Base-by-base conservation (phyloP, 2,329 filamentous ascomycete genomes). In the Aspergillus viridinutans region DNA sequence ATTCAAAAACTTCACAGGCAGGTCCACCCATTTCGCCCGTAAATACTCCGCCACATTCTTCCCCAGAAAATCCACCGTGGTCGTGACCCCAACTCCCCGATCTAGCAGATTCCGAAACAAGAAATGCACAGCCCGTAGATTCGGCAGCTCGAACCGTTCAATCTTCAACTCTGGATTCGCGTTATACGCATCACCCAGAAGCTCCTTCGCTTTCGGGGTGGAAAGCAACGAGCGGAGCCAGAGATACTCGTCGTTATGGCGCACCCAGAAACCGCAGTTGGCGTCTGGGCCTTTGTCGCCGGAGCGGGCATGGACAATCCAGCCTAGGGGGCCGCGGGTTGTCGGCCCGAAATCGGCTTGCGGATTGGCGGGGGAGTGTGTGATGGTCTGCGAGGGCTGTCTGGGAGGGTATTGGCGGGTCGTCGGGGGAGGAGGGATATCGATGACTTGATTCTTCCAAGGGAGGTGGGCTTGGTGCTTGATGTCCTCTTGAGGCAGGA, bases 221-320 rank as follows among this genome's bases (percentile, higher is more conserved):
- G 65, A 65, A 8, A 71, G 53, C 8, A 71, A 59, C 29, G 53
- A 61, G 7, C 70, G 70, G 4, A 79, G 66, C 75, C 77, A 80
- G 3, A 72, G 64, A 60, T 72, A 81, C 59, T 81, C 78, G 40
- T 78, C 74, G 1, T 59, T 60, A 25, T 69, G 60, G 1, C 73
- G 69, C 4, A 76, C 74, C 55, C 78, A 83, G 60, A 81, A 75
- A 0, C 78, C 78, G 9, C 79, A 69, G 54, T 80, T 81, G 29
- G 69, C 70, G 58, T 81, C 74, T 3, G 72, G 71, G 0, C 72
- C 77, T 54, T 81, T 81, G 55, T 81, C 79, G 0, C 75, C 74
- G 5, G 70, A 75, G 3, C 74, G 69, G 23, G 69, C 73, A 50
- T 70, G 71, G 8, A 72, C 72, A 10, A 76, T 59, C 54, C 61